Evolutionary conservation across 2,329 filamentous ascomycete species (phyloP).

Genomic region (Aspergillus sojae): DNA sequence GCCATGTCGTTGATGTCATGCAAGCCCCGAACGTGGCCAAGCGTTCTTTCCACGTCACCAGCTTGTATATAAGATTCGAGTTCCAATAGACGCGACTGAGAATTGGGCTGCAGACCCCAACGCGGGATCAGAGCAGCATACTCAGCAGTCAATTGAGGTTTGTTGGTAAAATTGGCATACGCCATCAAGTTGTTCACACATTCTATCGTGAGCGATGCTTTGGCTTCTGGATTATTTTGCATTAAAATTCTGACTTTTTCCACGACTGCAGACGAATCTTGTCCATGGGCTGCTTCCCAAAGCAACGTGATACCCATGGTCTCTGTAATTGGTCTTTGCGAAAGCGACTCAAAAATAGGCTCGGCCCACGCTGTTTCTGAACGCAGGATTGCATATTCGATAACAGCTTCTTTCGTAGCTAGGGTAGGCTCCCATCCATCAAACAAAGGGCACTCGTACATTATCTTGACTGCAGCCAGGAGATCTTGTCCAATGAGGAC

Average conservation of each 20-base stretch:
- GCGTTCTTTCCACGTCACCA: conserved; percentile 66
- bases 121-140: conserved; percentile 69
- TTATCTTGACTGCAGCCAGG: conserved; percentile 64
- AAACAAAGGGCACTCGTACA: conserved; percentile 64
- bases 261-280: conserved; percentile 70
- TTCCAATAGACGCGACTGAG: conserved; percentile 71
- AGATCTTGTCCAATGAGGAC: conserved; percentile 65
- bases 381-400: conserved; percentile 64
- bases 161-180: conserved; percentile 69
- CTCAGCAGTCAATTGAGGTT: conserved; percentile 72
- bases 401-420: conserved; percentile 56
- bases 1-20: conserved; percentile 56
- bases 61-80: conserved; percentile 75
- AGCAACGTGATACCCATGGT: conserved; percentile 74
- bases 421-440: conserved; percentile 45
- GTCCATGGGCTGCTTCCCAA: conserved; percentile 73
- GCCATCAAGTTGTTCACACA: conserved; percentile 78
- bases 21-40: conserved; percentile 57
- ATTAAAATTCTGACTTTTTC: conserved; percentile 72
- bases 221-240: conserved; percentile 46
- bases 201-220: conserved; percentile 62
- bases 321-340: conserved; percentile 52
- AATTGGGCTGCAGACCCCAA: conserved; percentile 67
- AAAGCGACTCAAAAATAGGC: conserved; percentile 56
- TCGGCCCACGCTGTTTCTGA: conserved; percentile 65